phyloP scores from a whole-genome alignment of 1,284 basidiomycete genomes.

The Puccinia triticina region DNA sequence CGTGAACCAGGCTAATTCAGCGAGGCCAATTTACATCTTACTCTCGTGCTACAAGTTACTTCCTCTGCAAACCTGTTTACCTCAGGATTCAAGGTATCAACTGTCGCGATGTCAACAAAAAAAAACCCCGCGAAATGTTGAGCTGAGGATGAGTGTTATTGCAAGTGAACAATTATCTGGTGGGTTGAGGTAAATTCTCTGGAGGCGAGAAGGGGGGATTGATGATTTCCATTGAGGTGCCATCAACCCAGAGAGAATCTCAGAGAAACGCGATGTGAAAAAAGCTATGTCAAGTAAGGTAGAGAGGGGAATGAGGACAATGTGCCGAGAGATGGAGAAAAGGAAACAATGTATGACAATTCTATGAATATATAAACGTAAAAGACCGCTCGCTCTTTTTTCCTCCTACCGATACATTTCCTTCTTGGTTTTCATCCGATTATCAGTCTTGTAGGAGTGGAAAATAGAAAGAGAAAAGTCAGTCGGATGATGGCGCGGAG shows the following conservation, averaged over 20 bases:
- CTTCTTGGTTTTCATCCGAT: constrained; percentile 71
- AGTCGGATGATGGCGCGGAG: background rate
- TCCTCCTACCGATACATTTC: constrained; percentile 5
- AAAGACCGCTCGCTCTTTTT: background rate
- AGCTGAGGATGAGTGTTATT: no score
- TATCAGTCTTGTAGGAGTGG: constrained; percentile 69
- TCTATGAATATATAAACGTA: constrained; percentile 17
- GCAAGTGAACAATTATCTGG: no score
- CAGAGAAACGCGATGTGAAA: background rate
- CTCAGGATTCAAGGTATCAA: no score
- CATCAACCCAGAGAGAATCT: background rate
- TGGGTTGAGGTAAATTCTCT: no score
- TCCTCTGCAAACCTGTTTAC: no score
- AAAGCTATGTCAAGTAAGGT: background rate
- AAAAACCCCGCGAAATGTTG: no score
- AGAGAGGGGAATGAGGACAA: background rate
- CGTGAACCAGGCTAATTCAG: no score
- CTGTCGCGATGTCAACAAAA: no score
- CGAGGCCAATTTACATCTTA: no score
- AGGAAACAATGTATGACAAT: background rate
- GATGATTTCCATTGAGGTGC: background rate
- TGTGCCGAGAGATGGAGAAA: background rate
- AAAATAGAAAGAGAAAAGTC: background rate
- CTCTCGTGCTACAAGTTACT: no score
- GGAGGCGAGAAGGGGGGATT: background rate